Conservation (phyloP, 805 yeast species). For the Middelhovenomyces tepae region DNA sequence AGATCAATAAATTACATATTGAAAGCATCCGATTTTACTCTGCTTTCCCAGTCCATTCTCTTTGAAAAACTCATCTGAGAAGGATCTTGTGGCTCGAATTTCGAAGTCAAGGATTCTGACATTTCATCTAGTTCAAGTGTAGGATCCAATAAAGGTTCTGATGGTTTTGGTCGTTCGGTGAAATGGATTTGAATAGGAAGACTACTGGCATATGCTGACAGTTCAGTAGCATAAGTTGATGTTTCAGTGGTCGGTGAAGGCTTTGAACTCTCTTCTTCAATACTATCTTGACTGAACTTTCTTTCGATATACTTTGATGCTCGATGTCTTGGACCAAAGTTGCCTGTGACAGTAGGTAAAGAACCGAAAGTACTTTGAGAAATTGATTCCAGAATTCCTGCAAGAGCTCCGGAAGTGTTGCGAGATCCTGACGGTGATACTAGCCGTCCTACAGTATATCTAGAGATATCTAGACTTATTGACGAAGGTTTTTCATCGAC, state of each 20-base stretch:
- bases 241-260: not conserved
- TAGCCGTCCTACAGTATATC: no score
- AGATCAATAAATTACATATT: not conserved
- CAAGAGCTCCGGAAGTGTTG: constrained; percentile 4
- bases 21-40: constrained; percentile 1
- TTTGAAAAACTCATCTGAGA: constrained; percentile 17
- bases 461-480: no score
- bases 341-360: constrained; percentile 3
- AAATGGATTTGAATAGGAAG: constrained; percentile 14
- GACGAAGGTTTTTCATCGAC: no score
- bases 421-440: no score
- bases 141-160: no score
- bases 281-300: no score
- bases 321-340: not conserved
- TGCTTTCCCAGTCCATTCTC: constrained; percentile 15
- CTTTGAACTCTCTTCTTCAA: no score
- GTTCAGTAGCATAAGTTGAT: not conserved
- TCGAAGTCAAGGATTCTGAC: constrained; percentile 1
- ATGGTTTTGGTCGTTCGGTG: constrained; percentile 1
- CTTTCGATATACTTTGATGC: no score
- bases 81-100: constrained; percentile 10
- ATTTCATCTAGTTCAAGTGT: not conserved
- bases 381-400: constrained; percentile 5
- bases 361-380: constrained; percentile 1
- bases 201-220: constrained; percentile 12